Percentiles rank a stretch among this genome's conserved stretches.
Evolutionary conservation across 176 grass and related monocot genomes (phyloP).

Genomic region (Calamus simplicifolius): DNA sequence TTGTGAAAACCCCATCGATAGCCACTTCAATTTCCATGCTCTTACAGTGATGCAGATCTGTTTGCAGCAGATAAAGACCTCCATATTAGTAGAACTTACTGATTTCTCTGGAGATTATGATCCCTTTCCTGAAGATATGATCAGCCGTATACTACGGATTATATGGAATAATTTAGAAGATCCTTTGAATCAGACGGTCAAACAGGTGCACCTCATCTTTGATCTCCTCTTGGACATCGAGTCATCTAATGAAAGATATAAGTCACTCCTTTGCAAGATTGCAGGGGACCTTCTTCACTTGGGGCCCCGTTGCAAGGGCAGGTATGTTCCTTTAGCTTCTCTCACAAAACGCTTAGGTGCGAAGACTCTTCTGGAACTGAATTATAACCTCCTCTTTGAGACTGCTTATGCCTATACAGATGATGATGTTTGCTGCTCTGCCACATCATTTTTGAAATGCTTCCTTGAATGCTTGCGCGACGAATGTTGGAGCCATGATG

Average conservation of each 20-base stretch:
- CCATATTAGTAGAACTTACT: constrained; percentile 44
- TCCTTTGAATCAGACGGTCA: constrained; percentile 93
- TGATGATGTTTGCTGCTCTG: constrained; percentile 93
- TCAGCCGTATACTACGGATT: constrained; percentile 56
- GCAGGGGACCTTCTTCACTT: constrained; percentile 64
- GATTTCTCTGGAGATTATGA: constrained; percentile 61
- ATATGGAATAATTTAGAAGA: constrained; percentile 98
- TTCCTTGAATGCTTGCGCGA: constrained; percentile 78
- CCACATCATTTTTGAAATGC: constrained; percentile 80
- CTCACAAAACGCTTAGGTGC: constrained; percentile 80
- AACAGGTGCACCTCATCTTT: constrained; percentile 94
- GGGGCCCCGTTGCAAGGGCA: constrained; percentile 76
- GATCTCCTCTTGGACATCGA: constrained; percentile 94
- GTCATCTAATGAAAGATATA: constrained; percentile 30
- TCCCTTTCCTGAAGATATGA: constrained; percentile 47
- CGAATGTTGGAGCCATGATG: constrained; percentile 78
- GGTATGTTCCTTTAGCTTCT: constrained; percentile 89
- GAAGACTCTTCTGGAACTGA: constrained; percentile 73
- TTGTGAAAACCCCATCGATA: constrained; percentile 90
- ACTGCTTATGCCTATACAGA: constrained; percentile 74
- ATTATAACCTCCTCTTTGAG: constrained; percentile 66
- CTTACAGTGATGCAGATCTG: constrained; percentile 97
- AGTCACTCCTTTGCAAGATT: constrained; percentile 50
- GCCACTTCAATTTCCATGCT: constrained; percentile 96
- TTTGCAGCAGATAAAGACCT: constrained; percentile 96